These are phyloP conservation scores for Aspergillus sp. DNA, from an alignment of 2,329 filamentous ascomycete species.

Conservation along the genomic window DNA sequence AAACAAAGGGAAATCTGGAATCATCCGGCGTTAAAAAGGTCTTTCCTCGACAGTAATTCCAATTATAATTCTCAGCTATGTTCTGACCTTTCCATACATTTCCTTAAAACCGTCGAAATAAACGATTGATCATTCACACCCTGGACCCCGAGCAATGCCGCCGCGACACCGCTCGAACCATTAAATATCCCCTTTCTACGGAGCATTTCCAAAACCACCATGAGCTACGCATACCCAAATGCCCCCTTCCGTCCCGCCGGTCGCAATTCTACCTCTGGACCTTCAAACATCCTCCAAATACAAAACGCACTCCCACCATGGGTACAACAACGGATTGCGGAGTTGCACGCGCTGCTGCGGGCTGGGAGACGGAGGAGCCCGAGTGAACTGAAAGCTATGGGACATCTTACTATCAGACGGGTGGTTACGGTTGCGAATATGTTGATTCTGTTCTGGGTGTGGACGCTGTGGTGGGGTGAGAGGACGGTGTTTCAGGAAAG, in stretches of 20 bases:
- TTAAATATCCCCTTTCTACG: neutral
- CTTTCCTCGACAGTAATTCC: too few relatives aligned
- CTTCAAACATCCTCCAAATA: slow-evolving; percentile 7
- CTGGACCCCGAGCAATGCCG: neutral
- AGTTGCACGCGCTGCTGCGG: neutral
- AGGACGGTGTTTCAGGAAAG: slow-evolving; percentile 65
- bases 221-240: slow-evolving; percentile 31
- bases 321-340: slow-evolving; percentile 18
- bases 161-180: neutral
- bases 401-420: slow-evolving; percentile 2
- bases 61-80: too few relatives aligned
- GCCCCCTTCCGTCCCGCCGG: slow-evolving; percentile 20
- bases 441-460: slow-evolving; percentile 66
- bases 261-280: slow-evolving; percentile 8
- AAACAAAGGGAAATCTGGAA: too few relatives aligned
- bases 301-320: slow-evolving; percentile 15
- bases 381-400: neutral
- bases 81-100: too few relatives aligned
- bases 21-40: too few relatives aligned
- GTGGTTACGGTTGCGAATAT: slow-evolving; percentile 51
- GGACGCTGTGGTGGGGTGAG: slow-evolving; percentile 79
- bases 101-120: neutral
- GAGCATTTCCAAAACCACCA: slow-evolving; percentile 5
- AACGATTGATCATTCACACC: neutral
- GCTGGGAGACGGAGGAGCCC: neutral